Evolutionary conservation across 305 asterid species (phyloP), one percentile per base, ranked within the genome.

Genomic region (Fraxinus greggii): DNA sequence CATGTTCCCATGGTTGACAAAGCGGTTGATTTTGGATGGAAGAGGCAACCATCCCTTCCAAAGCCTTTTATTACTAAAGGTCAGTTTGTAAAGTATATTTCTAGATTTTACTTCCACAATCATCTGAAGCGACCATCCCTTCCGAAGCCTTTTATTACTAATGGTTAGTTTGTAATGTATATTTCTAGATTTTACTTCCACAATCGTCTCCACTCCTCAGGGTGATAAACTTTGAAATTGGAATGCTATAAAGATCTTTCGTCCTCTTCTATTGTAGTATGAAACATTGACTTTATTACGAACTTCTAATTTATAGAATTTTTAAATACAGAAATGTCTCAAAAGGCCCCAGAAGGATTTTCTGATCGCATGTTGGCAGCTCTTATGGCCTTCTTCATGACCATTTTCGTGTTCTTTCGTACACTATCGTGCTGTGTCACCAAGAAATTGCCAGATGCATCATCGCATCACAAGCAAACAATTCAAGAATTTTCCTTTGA

Each of bases 1-100:
- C 92, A 93, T 86, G 98, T 97, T 78, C 99, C 99, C 51, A 94
- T 97, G 99, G 99, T 97, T 32, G 99, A 97, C 88, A 97, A 97
- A 88, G 98, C 97, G 74, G 99, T 97, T 80, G 99, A 92, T 90
- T 85, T 94, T 83, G 95, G 91, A 75, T 97, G 93, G 97, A 94
- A 93, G 89, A 94, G 91, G 88, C 95, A 83, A 82, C 82, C 89
- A 74, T 82, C 94, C 81, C 85, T 89, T 75, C 93, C 83, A 51
- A 93, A 88, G 83, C 91, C 89, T 65, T 75, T 69, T 82, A 77
- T 82, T 67, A 84, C 95, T 67, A 92, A 87, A 93, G 98, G 99
- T 94, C 79, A 82, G 87, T 78, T 36, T 38, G 86, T 81, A 78
- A 13, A 76, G 48, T 28, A 23, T 48, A 38, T 36, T 83, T 75